Evolutionary conservation across 2,329 filamentous ascomycete genomes (phyloP).

Genomic region (Diplodia intermedia): DNA sequence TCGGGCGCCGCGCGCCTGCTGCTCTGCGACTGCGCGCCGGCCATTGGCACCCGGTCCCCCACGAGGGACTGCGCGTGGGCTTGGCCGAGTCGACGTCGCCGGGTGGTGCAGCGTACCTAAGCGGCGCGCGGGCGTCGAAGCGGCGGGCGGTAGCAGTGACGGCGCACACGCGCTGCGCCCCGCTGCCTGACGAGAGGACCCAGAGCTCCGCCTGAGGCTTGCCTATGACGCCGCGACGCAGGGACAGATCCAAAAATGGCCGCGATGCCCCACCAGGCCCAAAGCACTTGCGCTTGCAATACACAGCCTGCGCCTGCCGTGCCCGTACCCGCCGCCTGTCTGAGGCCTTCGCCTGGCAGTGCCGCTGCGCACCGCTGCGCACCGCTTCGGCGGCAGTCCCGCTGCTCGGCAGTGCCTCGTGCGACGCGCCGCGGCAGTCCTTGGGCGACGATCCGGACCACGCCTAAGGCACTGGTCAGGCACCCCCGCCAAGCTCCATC

Average conservation of each 20-base stretch:
- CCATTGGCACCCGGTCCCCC: not conserved
- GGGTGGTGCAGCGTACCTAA: not conserved
- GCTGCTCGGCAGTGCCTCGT: not conserved
- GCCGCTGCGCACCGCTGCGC: too few species aligned
- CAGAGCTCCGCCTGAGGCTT: not conserved
- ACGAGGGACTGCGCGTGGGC: not conserved
- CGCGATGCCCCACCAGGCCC: constrained; percentile 2
- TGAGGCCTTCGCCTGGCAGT: not conserved
- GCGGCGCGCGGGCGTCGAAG: not conserved
- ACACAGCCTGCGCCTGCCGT: not conserved
- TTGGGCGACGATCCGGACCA: constrained; percentile 13
- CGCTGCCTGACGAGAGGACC: constrained; percentile 1
- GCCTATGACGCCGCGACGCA: constrained; percentile 17
- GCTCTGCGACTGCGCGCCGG: not conserved
- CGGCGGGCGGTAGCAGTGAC: too few species aligned
- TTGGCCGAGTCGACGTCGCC: not conserved
- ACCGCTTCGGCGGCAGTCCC: too few species aligned
- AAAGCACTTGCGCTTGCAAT: not conserved
- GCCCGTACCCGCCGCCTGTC: not conserved
- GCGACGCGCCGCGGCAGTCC: not conserved
- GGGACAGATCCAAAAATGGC: constrained; percentile 4
- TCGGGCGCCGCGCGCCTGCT: too few species aligned
- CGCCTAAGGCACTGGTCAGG: not conserved
- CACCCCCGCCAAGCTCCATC: constrained; percentile 16
- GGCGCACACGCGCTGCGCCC: constrained; percentile 11